These are phyloP conservation scores for Vigna trinervia DNA, from an alignment of 306 rosid genomes.

Conservation along the genomic window DNA sequence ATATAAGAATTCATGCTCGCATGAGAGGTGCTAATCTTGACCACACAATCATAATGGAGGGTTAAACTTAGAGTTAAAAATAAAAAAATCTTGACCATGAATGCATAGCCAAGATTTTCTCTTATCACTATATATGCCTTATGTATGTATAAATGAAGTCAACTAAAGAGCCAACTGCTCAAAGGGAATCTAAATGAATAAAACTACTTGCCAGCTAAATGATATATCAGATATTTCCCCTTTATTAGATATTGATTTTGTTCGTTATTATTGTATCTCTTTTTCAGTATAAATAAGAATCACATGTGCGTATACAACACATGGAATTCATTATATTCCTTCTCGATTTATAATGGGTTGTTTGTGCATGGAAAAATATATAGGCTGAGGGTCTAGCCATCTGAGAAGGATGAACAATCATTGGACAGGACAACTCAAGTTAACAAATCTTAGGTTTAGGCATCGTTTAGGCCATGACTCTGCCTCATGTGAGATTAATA, in stretches of 20 bases:
- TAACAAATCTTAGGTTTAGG: background rate
- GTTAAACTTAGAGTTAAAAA: background rate
- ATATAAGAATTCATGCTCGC: background rate
- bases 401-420: background rate
- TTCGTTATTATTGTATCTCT: no score
- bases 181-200: conserved; percentile 19
- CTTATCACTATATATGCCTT: background rate
- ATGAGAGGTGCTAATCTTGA: background rate
- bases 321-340: no score
- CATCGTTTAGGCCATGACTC: background rate
- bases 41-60: background rate
- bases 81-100: background rate
- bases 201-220: conserved; percentile 2
- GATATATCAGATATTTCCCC: no score
- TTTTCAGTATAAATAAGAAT: no score
- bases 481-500: background rate
- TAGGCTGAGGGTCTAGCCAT: background rate
- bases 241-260: no score
- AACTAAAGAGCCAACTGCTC: background rate
- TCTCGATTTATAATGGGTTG: background rate
- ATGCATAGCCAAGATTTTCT: background rate
- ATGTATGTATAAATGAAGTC: background rate
- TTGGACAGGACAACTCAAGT: background rate
- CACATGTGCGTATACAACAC: background rate
- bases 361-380: background rate